phyloP scores from a whole-genome alignment of 192 early-diverging fungal genomes.

The Martensiomyces pterosporus region DNA sequence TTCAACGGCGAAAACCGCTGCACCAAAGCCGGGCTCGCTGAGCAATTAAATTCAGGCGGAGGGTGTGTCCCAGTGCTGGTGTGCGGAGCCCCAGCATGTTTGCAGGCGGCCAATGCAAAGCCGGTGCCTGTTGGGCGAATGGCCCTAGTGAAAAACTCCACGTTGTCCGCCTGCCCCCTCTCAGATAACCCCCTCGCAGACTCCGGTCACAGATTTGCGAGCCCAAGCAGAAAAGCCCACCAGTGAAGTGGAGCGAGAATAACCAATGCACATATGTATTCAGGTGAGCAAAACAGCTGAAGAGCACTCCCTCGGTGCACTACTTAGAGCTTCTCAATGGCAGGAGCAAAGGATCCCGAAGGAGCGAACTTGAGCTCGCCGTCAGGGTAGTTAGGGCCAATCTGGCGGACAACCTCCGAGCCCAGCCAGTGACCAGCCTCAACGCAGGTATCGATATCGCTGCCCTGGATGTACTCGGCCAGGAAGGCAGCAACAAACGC shows the following conservation, averaged over 20 bases:
- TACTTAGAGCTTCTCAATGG: slow-evolving; percentile 33
- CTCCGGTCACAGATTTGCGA: no score
- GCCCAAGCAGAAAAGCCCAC: no score
- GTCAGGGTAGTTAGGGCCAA: slow-evolving; percentile 71
- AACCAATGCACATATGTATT: slow-evolving; percentile 3
- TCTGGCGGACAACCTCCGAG: slow-evolving; percentile 74
- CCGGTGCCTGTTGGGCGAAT: no score
- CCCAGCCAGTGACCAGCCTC: slow-evolving; percentile 91
- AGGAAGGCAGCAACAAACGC: slow-evolving; percentile 95
- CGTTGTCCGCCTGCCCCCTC: slow-evolving; percentile 4
- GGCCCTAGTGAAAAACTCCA: slow-evolving; percentile 6
- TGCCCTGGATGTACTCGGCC: slow-evolving; percentile 74
- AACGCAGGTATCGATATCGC: slow-evolving; percentile 60
- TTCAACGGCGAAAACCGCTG: no score
- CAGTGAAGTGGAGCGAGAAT: no score
- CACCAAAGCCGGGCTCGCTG: no score
- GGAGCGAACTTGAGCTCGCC: slow-evolving; percentile 43
- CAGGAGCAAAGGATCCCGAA: slow-evolving; percentile 25
- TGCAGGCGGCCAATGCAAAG: no score
- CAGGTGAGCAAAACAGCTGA: not conserved
- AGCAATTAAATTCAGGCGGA: not conserved
- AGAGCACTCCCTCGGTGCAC: slow-evolving; percentile 4
- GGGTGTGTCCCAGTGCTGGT: no score
- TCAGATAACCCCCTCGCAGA: no score
- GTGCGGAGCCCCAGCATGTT: no score